Conservation (phyloP, 345 rosid genomes). For the Moricandia moricandioides region DNA sequence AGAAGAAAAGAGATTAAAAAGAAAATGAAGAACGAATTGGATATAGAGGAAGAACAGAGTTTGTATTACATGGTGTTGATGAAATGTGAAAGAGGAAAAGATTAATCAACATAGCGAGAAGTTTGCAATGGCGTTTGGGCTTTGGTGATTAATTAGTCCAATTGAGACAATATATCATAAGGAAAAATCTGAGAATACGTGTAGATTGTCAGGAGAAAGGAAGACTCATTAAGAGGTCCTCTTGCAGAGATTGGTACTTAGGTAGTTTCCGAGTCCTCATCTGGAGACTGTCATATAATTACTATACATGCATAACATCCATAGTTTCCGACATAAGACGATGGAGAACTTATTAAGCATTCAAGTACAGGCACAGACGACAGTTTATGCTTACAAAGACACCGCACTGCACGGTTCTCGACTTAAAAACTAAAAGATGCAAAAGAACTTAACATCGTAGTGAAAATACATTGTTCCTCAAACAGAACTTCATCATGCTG, state of each 20-base stretch:
- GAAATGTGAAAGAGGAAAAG: slow-evolving; percentile 60
- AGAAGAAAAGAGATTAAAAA: slow-evolving; percentile 46
- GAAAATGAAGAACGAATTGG: slow-evolving; percentile 49
- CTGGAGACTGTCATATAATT: background rate
- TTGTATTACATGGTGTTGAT: slow-evolving; percentile 60
- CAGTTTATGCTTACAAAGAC: slow-evolving; percentile 15
- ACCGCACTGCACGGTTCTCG: slow-evolving; percentile 5
- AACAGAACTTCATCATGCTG: background rate
- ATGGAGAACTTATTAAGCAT: slow-evolving; percentile 7
- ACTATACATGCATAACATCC: background rate
- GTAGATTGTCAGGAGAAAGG: slow-evolving; percentile 66
- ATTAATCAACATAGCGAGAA: slow-evolving; percentile 66
- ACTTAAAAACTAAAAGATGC: background rate
- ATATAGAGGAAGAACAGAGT: slow-evolving; percentile 38
- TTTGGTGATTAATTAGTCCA: slow-evolving; percentile 45
- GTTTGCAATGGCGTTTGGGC: slow-evolving; percentile 11
- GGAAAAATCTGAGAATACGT: slow-evolving; percentile 48
- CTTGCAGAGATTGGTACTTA: slow-evolving; percentile 55
- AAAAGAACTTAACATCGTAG: background rate
- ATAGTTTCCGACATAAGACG: background rate
- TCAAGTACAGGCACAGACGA: background rate
- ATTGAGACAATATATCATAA: slow-evolving; percentile 47
- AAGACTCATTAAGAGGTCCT: slow-evolving; percentile 55
- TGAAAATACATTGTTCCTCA: background rate
- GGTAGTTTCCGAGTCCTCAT: slow-evolving; percentile 35